Percentiles rank a stretch among this genome's conserved stretches.
Evolutionary conservation across 352 stramenopile species (phyloP).

Genomic region (Phytophthora crassamura): DNA sequence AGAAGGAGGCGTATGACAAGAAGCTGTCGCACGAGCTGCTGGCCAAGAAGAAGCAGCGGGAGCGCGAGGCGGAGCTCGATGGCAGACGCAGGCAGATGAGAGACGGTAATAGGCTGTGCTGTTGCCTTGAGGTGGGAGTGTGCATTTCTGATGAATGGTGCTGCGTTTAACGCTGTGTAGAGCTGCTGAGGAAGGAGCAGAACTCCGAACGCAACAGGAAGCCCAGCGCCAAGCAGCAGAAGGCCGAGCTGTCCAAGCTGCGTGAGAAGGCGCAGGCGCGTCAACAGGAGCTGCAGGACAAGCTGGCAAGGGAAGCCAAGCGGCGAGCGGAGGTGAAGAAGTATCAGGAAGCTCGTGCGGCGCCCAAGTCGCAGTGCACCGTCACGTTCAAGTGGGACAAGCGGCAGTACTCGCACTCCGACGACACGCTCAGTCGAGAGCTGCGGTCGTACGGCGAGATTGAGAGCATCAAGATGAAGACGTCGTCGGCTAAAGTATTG

Average conservation of each 20-base stretch:
- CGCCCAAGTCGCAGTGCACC: conserved; percentile 68
- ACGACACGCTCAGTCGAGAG: conserved; percentile 68
- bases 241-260: conserved; percentile 60
- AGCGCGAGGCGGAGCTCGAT: conserved; percentile 67
- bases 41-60: conserved; percentile 70
- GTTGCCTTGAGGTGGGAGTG: background rate
- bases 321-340: conserved; percentile 47
- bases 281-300: conserved; percentile 65
- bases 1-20: conserved; percentile 87
- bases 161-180: conserved; percentile 31
- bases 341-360: conserved; percentile 22
- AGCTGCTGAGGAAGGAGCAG: conserved; percentile 70
- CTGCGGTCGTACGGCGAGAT: conserved; percentile 75
- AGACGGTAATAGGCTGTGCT: conserved; percentile 46
- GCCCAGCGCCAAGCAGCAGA: conserved; percentile 33
- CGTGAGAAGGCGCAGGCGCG: conserved; percentile 58
- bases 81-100: conserved; percentile 66
- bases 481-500: conserved; percentile 68
- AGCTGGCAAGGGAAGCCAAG: conserved; percentile 49
- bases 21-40: conserved; percentile 69
- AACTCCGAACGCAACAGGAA: conserved; percentile 49
- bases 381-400: conserved; percentile 85
- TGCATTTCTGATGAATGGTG: background rate
- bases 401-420: conserved; percentile 71
- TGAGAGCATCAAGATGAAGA: conserved; percentile 73